These are phyloP conservation scores for Selaginella tamariscina DNA, from an alignment of 75 land plant species.

Conservation along the genomic window DNA sequence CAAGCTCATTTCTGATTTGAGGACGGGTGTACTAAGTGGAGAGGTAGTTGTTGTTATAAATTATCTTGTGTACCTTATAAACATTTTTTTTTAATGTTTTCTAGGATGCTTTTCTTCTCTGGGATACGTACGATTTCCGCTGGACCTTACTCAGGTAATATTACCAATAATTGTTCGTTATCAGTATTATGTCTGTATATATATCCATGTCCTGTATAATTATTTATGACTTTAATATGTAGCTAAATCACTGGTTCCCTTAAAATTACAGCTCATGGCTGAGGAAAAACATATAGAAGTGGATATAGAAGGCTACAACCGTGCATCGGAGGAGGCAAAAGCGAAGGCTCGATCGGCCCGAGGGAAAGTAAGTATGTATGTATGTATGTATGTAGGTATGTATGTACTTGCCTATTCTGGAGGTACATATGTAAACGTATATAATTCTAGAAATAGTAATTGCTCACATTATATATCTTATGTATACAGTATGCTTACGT, in stretches of 20 bases:
- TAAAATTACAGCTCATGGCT: slow-evolving; percentile 78
- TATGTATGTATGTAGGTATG: neutral
- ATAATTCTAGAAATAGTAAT: too few species aligned
- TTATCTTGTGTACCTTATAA: slow-evolving; percentile 4
- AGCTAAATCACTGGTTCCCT: neutral
- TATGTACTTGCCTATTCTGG: neutral
- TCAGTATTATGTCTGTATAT: too few species aligned
- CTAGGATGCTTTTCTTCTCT: slow-evolving; percentile 87
- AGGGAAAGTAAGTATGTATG: slow-evolving; percentile 41
- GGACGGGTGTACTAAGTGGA: slow-evolving; percentile 51
- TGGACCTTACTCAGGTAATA: slow-evolving; percentile 84
- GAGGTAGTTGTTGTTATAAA: slow-evolving; percentile 37
- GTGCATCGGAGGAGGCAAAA: slow-evolving; percentile 77
- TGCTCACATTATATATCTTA: too few species aligned
- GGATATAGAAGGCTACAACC: slow-evolving; percentile 65
- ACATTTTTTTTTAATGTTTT: neutral
- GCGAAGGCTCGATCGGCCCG: slow-evolving; percentile 74
- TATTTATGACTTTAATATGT: neutral
- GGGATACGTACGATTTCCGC: slow-evolving; percentile 91
- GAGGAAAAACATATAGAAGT: slow-evolving; percentile 73
- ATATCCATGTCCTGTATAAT: too few species aligned
- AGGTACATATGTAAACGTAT: too few species aligned
- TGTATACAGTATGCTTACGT: too few species aligned
- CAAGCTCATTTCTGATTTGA: slow-evolving; percentile 68
- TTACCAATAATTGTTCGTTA: too few species aligned